Conservation (phyloP, 257 asterid species). For the Solanum ossicruentum region DNA sequence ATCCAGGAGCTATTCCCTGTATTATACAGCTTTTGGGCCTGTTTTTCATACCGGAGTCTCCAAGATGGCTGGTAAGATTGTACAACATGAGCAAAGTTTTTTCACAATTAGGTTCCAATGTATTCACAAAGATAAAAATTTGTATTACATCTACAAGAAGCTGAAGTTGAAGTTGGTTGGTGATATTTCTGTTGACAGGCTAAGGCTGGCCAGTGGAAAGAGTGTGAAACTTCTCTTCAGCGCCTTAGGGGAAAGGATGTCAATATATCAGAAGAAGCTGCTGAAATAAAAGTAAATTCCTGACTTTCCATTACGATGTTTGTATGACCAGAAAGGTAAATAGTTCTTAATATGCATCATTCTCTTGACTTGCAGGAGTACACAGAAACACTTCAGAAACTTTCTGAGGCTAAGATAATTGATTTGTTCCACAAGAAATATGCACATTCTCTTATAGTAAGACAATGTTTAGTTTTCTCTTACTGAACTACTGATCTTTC, state of each 20-base stretch:
- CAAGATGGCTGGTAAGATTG: constrained; percentile 78
- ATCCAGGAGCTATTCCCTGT: constrained; percentile 74
- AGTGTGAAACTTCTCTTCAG: constrained; percentile 48
- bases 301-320: background rate
- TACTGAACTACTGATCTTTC: background rate
- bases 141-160: background rate
- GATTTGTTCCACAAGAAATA: constrained; percentile 76
- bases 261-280: constrained; percentile 46
- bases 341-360: background rate
- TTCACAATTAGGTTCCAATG: background rate
- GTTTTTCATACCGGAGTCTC: constrained; percentile 73
- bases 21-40: constrained; percentile 61
- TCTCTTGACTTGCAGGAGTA: constrained; percentile 38
- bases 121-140: background rate
- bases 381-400: constrained; percentile 36
- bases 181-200: constrained; percentile 31
- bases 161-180: background rate
- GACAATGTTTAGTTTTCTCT: background rate
- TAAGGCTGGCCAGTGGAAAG: constrained; percentile 48
- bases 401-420: constrained; percentile 34
- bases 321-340: background rate
- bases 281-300: constrained; percentile 50
- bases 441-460: constrained; percentile 62
- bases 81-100: background rate
- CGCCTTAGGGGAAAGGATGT: constrained; percentile 50